Percentiles rank a stretch among this genome's conserved stretches.
These are phyloP conservation scores for Hymenoscyphus linearis DNA, from an alignment of 2,329 filamentous ascomycete species.

Conservation along the genomic window DNA sequence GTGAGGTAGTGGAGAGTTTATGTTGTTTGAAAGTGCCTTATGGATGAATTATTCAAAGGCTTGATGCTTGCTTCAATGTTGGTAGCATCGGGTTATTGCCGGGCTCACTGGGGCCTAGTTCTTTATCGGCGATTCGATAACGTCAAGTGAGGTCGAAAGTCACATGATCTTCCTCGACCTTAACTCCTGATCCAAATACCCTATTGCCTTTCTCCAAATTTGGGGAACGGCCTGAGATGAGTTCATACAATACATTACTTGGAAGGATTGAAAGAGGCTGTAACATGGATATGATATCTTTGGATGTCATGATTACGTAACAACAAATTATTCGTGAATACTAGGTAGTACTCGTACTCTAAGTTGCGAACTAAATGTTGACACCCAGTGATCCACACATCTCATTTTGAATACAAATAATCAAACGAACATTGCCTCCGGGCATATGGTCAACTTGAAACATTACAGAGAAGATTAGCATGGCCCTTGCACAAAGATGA, in stretches of 20 bases:
- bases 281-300: too few relatives aligned
- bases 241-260: not conserved
- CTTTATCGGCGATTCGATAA: not conserved
- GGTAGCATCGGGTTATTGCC: not conserved
- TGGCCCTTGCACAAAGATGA: not conserved
- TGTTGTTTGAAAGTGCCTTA: not conserved
- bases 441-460: not conserved
- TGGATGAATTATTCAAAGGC: not conserved
- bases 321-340: too few relatives aligned
- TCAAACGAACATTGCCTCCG: not conserved
- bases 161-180: not conserved
- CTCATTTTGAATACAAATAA: not conserved
- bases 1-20: conserved; percentile 3
- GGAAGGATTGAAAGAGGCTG: too few relatives aligned
- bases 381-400: not conserved
- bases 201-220: not conserved
- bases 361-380: not conserved
- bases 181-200: not conserved
- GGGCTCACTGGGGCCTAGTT: not conserved
- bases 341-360: too few relatives aligned
- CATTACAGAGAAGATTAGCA: not conserved
- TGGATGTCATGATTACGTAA: too few relatives aligned
- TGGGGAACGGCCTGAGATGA: not conserved
- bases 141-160: too few relatives aligned
- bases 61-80: not conserved